These are phyloP conservation scores for Piper betle DNA, from an alignment of 164 flowering plant species.

Conservation along the genomic window DNA sequence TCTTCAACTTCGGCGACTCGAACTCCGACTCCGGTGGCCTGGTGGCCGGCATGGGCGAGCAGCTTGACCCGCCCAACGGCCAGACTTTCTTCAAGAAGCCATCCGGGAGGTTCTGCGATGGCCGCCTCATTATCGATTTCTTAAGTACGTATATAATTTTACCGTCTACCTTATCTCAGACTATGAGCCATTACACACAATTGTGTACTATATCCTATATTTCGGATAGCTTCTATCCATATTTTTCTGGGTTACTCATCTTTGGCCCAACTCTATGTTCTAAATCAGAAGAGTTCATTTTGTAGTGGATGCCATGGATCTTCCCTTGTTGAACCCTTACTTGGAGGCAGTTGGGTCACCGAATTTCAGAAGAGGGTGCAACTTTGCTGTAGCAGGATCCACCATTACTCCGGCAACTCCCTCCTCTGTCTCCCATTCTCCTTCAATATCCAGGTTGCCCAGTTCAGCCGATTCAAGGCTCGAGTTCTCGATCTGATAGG, in stretches of 20 bases:
- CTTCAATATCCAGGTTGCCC: slow-evolving; percentile 70
- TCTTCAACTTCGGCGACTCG: slow-evolving; percentile 71
- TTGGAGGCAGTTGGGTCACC: slow-evolving; percentile 74
- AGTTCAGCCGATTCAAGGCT: slow-evolving; percentile 36
- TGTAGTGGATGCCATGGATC: slow-evolving; percentile 78
- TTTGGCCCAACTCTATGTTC: too few relatives aligned
- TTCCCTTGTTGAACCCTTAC: slow-evolving; percentile 74
- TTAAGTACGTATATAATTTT: slow-evolving; percentile 20
- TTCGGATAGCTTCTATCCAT: background rate
- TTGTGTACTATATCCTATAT: too few relatives aligned
- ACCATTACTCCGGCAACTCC: slow-evolving; percentile 69
- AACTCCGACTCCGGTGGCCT: slow-evolving; percentile 62
- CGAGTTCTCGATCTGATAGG: slow-evolving; percentile 50
- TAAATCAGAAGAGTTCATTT: background rate
- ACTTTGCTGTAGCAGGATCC: slow-evolving; percentile 88
- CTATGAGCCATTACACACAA: too few relatives aligned
- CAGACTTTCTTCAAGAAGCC: slow-evolving; percentile 31
- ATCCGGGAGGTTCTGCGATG: slow-evolving; percentile 59
- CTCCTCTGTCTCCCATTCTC: slow-evolving; percentile 75
- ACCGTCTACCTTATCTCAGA: too few relatives aligned
- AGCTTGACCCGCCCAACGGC: slow-evolving; percentile 44
- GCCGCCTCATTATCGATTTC: slow-evolving; percentile 57
- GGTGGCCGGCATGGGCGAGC: slow-evolving; percentile 29
- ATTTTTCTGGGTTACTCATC: background rate
- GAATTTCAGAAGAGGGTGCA: slow-evolving; percentile 60